A percentile compares a stretch with the other conserved stretches of the same genome.
Evolutionary conservation across 2,329 filamentous ascomycete genomes (phyloP).

Genomic region (Aphanocladium album): DNA sequence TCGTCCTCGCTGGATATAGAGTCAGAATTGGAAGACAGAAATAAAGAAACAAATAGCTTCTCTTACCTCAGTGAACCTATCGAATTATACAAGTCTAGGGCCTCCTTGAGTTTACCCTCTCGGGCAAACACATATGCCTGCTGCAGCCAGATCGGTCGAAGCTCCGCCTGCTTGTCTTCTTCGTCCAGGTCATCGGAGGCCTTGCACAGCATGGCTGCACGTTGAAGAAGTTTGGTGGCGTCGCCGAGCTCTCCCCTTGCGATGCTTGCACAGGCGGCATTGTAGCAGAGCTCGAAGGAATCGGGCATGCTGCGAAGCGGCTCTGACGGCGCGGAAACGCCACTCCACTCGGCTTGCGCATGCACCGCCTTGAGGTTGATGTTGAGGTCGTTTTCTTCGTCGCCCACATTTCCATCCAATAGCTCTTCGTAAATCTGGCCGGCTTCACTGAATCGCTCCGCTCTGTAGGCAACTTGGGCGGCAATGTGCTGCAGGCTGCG

Average conservation of each 20-base stretch:
- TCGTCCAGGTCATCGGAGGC: constrained; percentile 66
- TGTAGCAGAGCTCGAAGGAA: constrained; percentile 77
- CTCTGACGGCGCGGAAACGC: constrained; percentile 37
- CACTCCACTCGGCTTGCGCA: constrained; percentile 69
- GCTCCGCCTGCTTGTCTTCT: constrained; percentile 68
- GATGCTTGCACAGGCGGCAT: constrained; percentile 69
- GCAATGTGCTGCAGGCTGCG: constrained; percentile 47
- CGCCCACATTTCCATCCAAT: constrained; percentile 39
- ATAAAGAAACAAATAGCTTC: not conserved
- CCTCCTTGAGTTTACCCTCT: constrained; percentile 62
- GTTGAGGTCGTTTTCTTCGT: constrained; percentile 67
- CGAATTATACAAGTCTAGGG: constrained; percentile 55
- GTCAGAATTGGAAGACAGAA: constrained; percentile 23
- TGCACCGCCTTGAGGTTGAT: constrained; percentile 71
- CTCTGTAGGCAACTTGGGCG: constrained; percentile 67
- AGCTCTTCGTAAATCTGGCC: constrained; percentile 59
- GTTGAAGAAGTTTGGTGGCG: constrained; percentile 62
- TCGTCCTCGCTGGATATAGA: constrained; percentile 54
- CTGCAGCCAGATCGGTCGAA: constrained; percentile 71
- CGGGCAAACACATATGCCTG: constrained; percentile 67
- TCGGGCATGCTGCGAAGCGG: constrained; percentile 59
- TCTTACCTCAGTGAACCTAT: constrained; percentile 55
- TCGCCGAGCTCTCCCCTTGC: constrained; percentile 61
- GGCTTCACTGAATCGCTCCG: constrained; percentile 66
- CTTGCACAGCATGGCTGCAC: constrained; percentile 66